A percentile compares a stretch with the other conserved stretches of the same genome.
Evolutionary conservation across 2,329 filamentous ascomycete species (phyloP).

Genomic region (Herpomyces periplanetae): DNA sequence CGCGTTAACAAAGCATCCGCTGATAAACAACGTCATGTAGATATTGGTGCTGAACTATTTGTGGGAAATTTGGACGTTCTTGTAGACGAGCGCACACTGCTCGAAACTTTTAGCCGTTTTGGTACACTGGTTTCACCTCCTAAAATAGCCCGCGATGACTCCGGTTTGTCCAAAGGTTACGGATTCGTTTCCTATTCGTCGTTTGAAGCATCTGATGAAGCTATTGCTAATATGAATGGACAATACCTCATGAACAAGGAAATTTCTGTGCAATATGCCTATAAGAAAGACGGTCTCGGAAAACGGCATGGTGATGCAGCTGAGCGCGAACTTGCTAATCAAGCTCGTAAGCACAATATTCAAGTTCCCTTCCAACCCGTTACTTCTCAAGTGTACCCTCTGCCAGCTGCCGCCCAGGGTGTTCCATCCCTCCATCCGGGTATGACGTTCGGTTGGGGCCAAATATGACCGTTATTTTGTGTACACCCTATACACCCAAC

Average conservation of each 20-base stretch:
- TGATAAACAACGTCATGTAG: constrained; percentile 68
- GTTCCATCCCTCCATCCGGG: no score
- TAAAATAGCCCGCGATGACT: constrained; percentile 57
- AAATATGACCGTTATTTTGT: no score
- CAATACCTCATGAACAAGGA: constrained; percentile 94
- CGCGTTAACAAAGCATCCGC: constrained; percentile 78
- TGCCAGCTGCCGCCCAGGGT: constrained; percentile 7
- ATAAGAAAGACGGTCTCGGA: constrained; percentile 95
- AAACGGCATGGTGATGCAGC: constrained; percentile 81
- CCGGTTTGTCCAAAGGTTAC: constrained; percentile 63
- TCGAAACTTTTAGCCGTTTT: constrained; percentile 77
- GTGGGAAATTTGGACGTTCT: constrained; percentile 75
- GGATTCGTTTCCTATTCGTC: constrained; percentile 74
- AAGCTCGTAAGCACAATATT: constrained; percentile 79
- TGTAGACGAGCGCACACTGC: constrained; percentile 80
- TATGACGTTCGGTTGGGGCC: no score
- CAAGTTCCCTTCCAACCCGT: constrained; percentile 36
- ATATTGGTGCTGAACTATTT: constrained; percentile 87
- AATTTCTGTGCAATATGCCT: constrained; percentile 82
- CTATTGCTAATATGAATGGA: constrained; percentile 65
- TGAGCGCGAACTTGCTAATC: constrained; percentile 55
- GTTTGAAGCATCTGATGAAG: constrained; percentile 73
- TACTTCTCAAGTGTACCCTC: constrained; percentile 26
- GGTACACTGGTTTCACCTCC: constrained; percentile 45
- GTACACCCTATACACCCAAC: no score